Evolutionary conservation across 257 asterid species (phyloP), one percentile per base, ranked within the genome.

Genomic region (Ehretia macrophylla): DNA sequence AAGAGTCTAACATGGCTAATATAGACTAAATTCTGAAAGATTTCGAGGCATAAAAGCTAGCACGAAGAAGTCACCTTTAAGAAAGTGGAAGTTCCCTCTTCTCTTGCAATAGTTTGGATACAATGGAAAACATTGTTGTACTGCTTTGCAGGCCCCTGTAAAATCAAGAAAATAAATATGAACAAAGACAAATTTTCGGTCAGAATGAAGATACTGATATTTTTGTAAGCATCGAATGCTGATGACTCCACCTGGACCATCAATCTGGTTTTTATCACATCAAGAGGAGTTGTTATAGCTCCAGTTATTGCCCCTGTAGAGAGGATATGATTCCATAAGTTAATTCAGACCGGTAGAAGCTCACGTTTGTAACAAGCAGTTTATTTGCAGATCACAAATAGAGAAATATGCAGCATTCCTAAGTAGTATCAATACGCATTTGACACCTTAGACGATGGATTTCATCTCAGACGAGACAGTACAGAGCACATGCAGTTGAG

Each of bases 221-320:
- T 55, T 63, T 45, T 23, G 50, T 48, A 56, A 22, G 42, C 19
- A 51, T 52, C 47, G 52, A 47, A 14, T 32, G 5, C 44, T 8
- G 0, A 20, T 14, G 11, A 55, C 59, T 53, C 35, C 55, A 85
- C 94, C 90, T 82, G 94, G 53, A 85, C 52, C 94, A 85, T 85
- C 65, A 85, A 51, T 74, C 90, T 76, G 46, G 94, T 85, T 67
- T 85, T 85, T 52, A 85, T 77, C 52, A 82, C 90, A 60, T 85
- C 94, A 14, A 85, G 82, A 17, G 94, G 94, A 73, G 85, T 85
- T 19, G 94, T 85, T 44, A 85, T 39, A 39, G 90, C 87, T 44
- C 94, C 94, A 0, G 85, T 79, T 18, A 85, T 76, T 44, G 94
- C 90, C 58, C 94, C 94, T 85, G 71, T 27, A 10, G 32, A 61